Conservation (phyloP, 495 filamentous ascomycete genomes). For the Penicillium nucicola region DNA sequence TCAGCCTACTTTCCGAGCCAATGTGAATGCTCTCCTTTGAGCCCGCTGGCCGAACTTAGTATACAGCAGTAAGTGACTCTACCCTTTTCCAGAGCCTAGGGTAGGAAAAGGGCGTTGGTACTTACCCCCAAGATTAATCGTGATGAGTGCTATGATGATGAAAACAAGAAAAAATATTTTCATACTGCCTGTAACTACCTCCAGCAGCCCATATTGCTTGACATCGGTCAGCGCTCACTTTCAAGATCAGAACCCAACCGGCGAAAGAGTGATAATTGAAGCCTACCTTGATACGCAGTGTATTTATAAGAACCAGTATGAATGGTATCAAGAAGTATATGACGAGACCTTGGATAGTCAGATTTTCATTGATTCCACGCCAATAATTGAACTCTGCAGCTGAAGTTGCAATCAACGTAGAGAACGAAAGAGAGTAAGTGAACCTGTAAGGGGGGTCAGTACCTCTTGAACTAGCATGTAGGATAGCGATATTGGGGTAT, state of each 20-base stretch:
- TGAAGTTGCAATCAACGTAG: constrained; percentile 35
- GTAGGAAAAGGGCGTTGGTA: no score
- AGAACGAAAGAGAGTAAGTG: constrained; percentile 40
- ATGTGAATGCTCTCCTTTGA: neutral
- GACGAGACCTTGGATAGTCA: constrained; percentile 24
- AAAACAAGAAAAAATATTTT: constrained; percentile 31
- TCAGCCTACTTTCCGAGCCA: constrained; percentile 17
- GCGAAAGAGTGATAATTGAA: neutral
- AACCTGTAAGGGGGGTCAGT: constrained; percentile 29
- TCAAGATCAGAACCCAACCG: neutral
- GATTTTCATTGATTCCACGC: constrained; percentile 10
- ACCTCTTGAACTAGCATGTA: neutral
- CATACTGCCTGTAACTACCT: constrained; percentile 35
- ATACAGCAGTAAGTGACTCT: no score
- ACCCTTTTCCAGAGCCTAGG: no score
- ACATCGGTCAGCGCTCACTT: neutral
- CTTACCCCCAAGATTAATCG: constrained; percentile 24
- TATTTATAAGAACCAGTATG: constrained; percentile 31
- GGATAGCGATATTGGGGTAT: neutral
- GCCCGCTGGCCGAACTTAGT: constrained; percentile 3
- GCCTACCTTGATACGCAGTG: constrained; percentile 30
- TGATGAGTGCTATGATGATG: constrained; percentile 27
- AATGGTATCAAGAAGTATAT: constrained; percentile 30
- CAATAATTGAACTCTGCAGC: constrained; percentile 39
- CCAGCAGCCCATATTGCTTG: constrained; percentile 37